Evolutionary conservation across 345 rosid genomes (phyloP), one percentile per base, ranked within the genome.

Genomic region (Combretum micranthum): DNA sequence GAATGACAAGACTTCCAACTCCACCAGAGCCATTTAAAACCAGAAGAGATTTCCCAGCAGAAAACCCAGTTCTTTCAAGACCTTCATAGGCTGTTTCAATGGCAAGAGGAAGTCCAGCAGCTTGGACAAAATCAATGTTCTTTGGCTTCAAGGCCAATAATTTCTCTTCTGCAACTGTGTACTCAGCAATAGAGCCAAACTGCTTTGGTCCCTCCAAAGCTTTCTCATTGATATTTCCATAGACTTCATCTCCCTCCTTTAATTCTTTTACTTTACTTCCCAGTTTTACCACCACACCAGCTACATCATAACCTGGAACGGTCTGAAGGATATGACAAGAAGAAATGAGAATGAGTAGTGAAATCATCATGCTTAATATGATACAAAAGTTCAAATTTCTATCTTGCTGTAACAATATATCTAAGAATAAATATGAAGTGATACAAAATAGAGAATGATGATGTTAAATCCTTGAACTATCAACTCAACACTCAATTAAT

Each of bases 1-100:
- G 98, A 77, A 92, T 84, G 63, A 74, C 95, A 18, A 92, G 80
- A 74, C 93, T 88, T 64, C 98, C 98, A 75, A 92, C 98, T 47
- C 98, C 96, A 53, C 98, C 98, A 22, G 96, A 80, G 21, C 96
- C 96, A 46, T 85, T 85, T 59, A 92, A 69, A 59, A 92, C 86
- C 47, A 92, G 95, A 69, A 92, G 80, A 0, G 95, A 88, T 72
- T 86, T 83, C 20, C 95, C 95, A 2, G 87, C 57, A 9, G 95
- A 84, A 64, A 88, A 88, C 4, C 88, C 95, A 0, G 93, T 83
- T 62, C 80, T 82, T 54, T 86, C 87, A 0, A 86, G 77, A 64
- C 96, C 98, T 60, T 92, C 93, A 22, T 88, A 74, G 18, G 96
- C 96, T 0, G 95, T 92, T 70, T 77, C 85, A 7, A 92, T 81